phyloP scores from a whole-genome alignment of 2,329 filamentous ascomycete species.

The Xylariaceae sp. region DNA sequence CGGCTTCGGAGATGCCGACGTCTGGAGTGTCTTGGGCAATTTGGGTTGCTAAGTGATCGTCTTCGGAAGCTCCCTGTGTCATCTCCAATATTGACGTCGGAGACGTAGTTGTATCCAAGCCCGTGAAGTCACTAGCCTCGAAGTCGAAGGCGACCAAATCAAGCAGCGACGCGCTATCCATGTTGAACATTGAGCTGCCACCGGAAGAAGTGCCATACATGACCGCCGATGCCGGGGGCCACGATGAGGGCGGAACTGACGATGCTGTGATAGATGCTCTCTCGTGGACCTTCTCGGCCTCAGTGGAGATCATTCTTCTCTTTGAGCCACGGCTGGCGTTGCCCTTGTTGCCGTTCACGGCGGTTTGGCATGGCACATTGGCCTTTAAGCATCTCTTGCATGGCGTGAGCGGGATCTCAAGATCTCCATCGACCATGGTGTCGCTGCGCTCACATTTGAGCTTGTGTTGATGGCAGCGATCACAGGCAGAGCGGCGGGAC shows the following conservation, averaged over 20 bases:
- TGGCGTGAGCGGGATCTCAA: not conserved
- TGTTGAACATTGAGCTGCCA: not conserved
- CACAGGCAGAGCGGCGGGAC: no score
- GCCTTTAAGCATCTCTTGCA: not conserved
- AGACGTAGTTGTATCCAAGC: not conserved
- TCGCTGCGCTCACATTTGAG: not conserved
- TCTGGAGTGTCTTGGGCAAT: no score
- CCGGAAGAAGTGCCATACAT: not conserved
- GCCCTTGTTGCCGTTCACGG: no score
- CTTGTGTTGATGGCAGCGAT: not conserved
- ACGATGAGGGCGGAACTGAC: no score
- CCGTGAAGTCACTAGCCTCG: not conserved
- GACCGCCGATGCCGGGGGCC: no score
- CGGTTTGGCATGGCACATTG: no score
- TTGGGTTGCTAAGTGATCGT: not conserved
- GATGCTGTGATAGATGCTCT: no score
- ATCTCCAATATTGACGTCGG: no score
- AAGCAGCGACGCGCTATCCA: not conserved
- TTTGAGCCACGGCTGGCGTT: not conserved
- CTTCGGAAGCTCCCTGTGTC: no score
- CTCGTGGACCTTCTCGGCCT: no score
- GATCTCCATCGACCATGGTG: not conserved
- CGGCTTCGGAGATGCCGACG: no score
- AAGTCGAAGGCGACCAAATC: not conserved
- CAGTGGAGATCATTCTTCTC: no score